Conservation (phyloP, 345 rosid genomes). For the Passiflora organensis region DNA sequence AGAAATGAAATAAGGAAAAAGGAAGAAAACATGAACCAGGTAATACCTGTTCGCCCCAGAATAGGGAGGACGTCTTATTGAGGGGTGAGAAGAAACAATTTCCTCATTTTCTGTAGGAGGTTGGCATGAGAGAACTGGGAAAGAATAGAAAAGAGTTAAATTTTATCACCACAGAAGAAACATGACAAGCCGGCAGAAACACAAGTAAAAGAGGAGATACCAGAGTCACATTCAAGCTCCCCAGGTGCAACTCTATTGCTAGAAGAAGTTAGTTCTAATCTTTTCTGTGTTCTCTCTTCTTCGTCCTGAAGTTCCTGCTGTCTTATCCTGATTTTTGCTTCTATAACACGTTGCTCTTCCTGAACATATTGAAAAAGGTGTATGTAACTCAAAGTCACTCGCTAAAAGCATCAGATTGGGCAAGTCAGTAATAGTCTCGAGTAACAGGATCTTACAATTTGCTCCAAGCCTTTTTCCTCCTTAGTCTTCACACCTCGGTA, state of each 20-base stretch:
- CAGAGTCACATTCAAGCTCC: conserved; percentile 57
- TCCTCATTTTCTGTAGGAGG: conserved; percentile 46
- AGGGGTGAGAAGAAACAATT: conserved; percentile 38
- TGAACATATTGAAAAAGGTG: conserved; percentile 20
- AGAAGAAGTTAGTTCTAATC: conserved; percentile 61
- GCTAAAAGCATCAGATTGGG: neutral
- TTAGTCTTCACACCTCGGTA: conserved; percentile 85
- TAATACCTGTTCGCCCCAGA: conserved; percentile 58
- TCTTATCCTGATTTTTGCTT: conserved; percentile 87
- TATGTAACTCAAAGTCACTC: neutral
- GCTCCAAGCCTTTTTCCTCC: conserved; percentile 96
- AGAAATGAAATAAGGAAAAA: neutral
- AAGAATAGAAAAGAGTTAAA: conserved; percentile 5
- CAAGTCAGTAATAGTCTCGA: neutral
- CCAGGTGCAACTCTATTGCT: conserved; percentile 41
- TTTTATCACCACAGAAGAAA: neutral
- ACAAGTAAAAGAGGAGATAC: conserved; percentile 23
- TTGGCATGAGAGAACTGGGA: conserved; percentile 49
- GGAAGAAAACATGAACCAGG: neutral
- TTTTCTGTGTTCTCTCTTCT: conserved; percentile 78
- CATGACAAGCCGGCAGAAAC: conserved; percentile 1
- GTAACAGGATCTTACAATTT: conserved; percentile 68
- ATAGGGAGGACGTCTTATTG: conserved; percentile 40
- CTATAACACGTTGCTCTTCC: conserved; percentile 98
- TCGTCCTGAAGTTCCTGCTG: conserved; percentile 87